Base-by-base conservation (phyloP, 2,329 filamentous ascomycete species). In the Xylaria sp. region DNA sequence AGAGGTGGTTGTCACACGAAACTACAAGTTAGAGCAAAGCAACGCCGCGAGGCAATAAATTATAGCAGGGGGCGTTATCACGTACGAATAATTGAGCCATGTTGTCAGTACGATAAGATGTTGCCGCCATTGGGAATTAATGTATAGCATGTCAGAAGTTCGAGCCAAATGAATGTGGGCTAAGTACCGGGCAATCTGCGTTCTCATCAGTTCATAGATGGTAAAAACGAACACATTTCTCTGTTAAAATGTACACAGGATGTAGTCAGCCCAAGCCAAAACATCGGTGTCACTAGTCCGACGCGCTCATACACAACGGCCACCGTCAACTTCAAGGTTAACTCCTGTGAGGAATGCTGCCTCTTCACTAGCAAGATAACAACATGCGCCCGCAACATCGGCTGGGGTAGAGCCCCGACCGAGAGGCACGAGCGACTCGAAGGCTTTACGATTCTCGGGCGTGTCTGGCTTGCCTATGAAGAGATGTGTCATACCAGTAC, bases 291-390 rank as follows among this genome's bases (percentile, higher is more conserved):
- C 28, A 31, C 17, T 28, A 28, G 7, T 28, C 17, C 9, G 2
- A 4, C 37, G 14, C 31, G 14, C 19, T 68, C 57, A 75, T 8
- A 75, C 71, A 55, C 72, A 74, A 3, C 73, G 65, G 12, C 73
- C 73, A 28, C 74, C 73, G 43, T 74, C 73, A 8, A 89, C 84
- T 56, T 90, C 85, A 64, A 92, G 78, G 65, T 90, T 89, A n/a
- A 88, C 82, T 0, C 90, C 90, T 0, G 89, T 92, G 65, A 93
- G 85, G 69, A 92, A 92, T 2, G 79, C 82, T 0, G 87, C 88
- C 71, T 92, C 90, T 28, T 92, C 87, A 62, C 88, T 90, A 1
- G 88, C 88, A 47, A 93, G 74, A 72, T 89, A 93, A 17, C 88
- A 81, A 64, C 86, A 88, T 25, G 89, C 88, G 70, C 91, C 91